Base-by-base conservation (phyloP, 1,284 basidiomycete species). In the Gymnopus androsaceus region DNA sequence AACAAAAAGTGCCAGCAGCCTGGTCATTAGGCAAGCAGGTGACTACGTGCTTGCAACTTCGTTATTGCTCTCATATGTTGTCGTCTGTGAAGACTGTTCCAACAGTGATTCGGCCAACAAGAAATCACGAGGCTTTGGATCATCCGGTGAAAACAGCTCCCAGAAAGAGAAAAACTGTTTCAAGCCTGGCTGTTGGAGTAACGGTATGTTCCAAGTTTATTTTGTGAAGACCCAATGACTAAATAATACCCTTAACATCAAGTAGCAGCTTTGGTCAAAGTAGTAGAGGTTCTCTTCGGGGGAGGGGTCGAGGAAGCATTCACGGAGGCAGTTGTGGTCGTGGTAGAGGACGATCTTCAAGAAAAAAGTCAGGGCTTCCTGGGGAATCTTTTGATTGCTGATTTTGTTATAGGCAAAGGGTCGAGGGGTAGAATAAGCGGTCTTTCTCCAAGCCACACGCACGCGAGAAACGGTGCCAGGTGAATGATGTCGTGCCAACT, bases 11-110 rank as follows among this genome's bases (percentile, higher is more conserved):
- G 71, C 51, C 61, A 69, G 23, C 68, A 73, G 61, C 63, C 65
- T 27, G 81, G 81, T 1, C 85, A 88, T 66, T 88, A 83, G 84
- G 80, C 84, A 33, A 79, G 68, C 55, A 73, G 85, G n/a, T n/a
- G n/a, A n/a, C n/a, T 87, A 60, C 23, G 54, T 48, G n/a, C 45
- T 42, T 58, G 67, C 64, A 28, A 28, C 42, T 33, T 14, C 31
- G 17, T 49, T 45, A 38, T 36, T 23, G 45, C 31, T n/a, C 25
- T n/a, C 33, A n/a, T 30, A 55, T 54, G 15, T 56, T n/a, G n/a
- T n/a, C n/a, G n/a, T n/a, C n/a, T n/a, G 15, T n/a, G n/a, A 44
- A 80, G 80, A 70, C 34, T 83, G 82, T 64, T 75, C 78, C 17
- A 63, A 56, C 34, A 56, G 55, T 23, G 61, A 61, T 31, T 69